Base-by-base conservation (phyloP, 306 rosid species). In the Ormosia semicastrata region DNA sequence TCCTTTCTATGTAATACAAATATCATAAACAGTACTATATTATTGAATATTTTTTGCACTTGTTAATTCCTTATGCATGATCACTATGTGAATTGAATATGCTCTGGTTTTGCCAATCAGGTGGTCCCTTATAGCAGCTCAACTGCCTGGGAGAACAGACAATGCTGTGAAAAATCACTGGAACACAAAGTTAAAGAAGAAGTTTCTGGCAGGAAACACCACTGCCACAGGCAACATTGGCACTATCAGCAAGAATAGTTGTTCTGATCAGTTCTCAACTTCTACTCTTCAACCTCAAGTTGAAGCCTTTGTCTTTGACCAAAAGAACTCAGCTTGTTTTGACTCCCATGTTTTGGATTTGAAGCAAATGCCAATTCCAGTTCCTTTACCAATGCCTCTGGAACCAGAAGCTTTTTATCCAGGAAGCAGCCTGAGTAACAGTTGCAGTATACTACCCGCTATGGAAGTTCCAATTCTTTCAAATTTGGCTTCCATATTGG, bases 41-140 rank as follows among this genome's bases (percentile, higher is more conserved):
- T 8, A 40, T 57, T 40, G 2, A 41, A 60, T 60, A 29, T 8
- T 30, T 33, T 65, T 11, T 52, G 39, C 52, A 33, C 53, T 50
- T 39, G 36, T 36, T 65, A 3, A 24, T 49, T 17, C 53, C 24
- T 77, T 32, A 0, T 46, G 34, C 53, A 30, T 34, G 44, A 44
- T 18, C 36, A 17, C 18, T 66, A 17, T n/a, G 14, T 66, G 50
- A 15, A 40, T 39, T 24, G 24, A 24, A 24, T n/a, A 6, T 66
- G 50, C 71, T 39, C 4, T 66, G 50, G 32, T 15, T 66, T 43
- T 49, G 15, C 3, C 13, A n/a, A 32, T 15, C 34, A 77, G 86
- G 75, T 77, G 86, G 86, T 77, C 86, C 15, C 53, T 77, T 43
- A 83, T 83, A 71, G 82, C 86, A 12, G 79, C 86, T 32, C 86